phyloP scores from a whole-genome alignment of 2,329 filamentous ascomycete genomes.

The Penicillium sp. region DNA sequence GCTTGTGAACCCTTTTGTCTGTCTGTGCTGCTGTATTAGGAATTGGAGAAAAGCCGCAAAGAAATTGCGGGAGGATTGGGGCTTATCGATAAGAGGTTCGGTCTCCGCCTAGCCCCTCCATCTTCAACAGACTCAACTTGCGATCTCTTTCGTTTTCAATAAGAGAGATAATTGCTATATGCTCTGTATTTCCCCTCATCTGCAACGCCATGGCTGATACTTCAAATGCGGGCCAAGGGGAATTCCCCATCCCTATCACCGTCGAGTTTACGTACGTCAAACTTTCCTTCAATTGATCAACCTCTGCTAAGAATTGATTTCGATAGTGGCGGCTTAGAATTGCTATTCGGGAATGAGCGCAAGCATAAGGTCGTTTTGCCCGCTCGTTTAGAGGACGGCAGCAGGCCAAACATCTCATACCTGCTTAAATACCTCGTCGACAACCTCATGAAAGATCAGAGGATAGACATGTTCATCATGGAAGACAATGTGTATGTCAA shows the following conservation, averaged over 20 bases:
- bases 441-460: conserved; percentile 77
- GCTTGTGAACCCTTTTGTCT: neutral
- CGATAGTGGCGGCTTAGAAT: conserved; percentile 81
- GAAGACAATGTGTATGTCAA: conserved; percentile 78
- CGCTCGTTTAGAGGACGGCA: conserved; percentile 57
- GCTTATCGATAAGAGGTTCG: conserved; percentile 43
- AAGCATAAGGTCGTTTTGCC: conserved; percentile 72
- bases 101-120: conserved; percentile 19
- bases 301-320: conserved; percentile 9
- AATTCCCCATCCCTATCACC: conserved; percentile 55
- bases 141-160: neutral
- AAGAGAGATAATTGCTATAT: neutral
- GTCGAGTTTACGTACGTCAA: conserved; percentile 70
- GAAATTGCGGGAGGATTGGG: conserved; percentile 23
- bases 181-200: neutral
- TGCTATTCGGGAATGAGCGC: conserved; percentile 83
- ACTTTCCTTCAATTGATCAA: conserved; percentile 4
- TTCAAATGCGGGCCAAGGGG: conserved; percentile 10
- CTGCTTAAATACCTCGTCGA: conserved; percentile 78
- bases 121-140: conserved; percentile 3
- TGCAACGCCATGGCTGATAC: conserved; percentile 7
- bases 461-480: conserved; percentile 86
- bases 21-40: neutral
- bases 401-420: conserved; percentile 67
- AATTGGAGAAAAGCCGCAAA: conserved; percentile 24